Conservation (phyloP, 1,139 yeast genomes). For the Blastobotrys capitulatus region DNA sequence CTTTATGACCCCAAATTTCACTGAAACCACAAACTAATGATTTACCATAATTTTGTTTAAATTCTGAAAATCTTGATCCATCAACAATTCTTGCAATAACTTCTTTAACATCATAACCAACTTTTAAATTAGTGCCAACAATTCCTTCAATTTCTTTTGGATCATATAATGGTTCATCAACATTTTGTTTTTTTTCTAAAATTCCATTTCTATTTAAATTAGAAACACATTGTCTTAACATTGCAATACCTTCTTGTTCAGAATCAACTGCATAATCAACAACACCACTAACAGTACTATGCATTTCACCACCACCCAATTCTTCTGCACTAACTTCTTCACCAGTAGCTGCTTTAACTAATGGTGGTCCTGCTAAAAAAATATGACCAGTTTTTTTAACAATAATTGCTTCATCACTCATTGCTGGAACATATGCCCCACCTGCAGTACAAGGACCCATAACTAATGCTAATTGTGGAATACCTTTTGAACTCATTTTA, state of each 20-base stretch:
- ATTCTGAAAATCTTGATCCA: conserved; percentile 32
- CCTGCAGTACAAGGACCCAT: conserved; percentile 38
- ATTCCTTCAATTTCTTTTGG: conserved; percentile 32
- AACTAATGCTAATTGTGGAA: conserved; percentile 33
- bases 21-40: conserved; percentile 33
- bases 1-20: conserved; percentile 31
- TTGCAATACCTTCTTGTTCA: conserved; percentile 34
- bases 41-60: conserved; percentile 33
- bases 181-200: conserved; percentile 6
- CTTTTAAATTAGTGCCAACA: conserved; percentile 31
- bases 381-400: conserved; percentile 35
- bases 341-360: conserved; percentile 36
- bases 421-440: conserved; percentile 36
- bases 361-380: conserved; percentile 35
- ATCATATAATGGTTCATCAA: conserved; percentile 31
- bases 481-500: conserved; percentile 31
- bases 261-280: conserved; percentile 32
- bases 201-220: conserved; percentile 23
- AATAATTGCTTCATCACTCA: conserved; percentile 35
- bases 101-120: conserved; percentile 33
- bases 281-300: conserved; percentile 32
- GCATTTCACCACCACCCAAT: conserved; percentile 36
- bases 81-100: conserved; percentile 35
- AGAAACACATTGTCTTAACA: conserved; percentile 29
- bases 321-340: conserved; percentile 34